Evolutionary conservation across 768 basidiomycete species (phyloP).

Genomic region (Auriscalpium microsporum): DNA sequence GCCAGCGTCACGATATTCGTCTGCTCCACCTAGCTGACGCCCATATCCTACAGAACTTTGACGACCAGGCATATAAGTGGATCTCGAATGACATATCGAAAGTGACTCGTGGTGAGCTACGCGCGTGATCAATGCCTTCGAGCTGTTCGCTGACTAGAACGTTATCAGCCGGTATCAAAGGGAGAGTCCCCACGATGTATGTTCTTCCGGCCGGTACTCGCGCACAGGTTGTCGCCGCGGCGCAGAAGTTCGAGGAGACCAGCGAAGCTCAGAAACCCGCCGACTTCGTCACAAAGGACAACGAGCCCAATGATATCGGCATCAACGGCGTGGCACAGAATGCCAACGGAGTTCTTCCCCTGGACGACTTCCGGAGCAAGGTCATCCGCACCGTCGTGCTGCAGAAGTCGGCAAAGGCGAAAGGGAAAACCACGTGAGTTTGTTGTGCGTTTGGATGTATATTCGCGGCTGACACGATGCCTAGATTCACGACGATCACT

Average conservation of each 20-base stretch:
- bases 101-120: background rate
- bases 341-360: background rate
- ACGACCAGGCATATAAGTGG: conserved; percentile 7
- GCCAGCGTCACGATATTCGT: background rate
- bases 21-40: background rate
- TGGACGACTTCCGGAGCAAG: conserved; percentile 1
- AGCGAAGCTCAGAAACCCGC: background rate
- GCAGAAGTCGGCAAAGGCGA: background rate
- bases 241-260: conserved; percentile 1
- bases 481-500: background rate
- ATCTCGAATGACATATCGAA: background rate
- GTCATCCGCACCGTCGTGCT: conserved; percentile 1
- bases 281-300: conserved; percentile 4
- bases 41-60: background rate
- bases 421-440: background rate
- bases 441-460: background rate
- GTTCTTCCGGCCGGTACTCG: conserved; percentile 1
- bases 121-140: background rate
- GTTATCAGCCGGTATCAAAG: background rate
- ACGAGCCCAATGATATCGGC: conserved; percentile 3
- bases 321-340: background rate
- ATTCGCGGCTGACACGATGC: background rate
- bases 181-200: conserved; percentile 1
- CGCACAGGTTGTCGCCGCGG: background rate
- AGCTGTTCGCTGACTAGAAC: background rate